Conservation (phyloP, 176 grass and related monocot species). For the Neostapfia colusana region DNA sequence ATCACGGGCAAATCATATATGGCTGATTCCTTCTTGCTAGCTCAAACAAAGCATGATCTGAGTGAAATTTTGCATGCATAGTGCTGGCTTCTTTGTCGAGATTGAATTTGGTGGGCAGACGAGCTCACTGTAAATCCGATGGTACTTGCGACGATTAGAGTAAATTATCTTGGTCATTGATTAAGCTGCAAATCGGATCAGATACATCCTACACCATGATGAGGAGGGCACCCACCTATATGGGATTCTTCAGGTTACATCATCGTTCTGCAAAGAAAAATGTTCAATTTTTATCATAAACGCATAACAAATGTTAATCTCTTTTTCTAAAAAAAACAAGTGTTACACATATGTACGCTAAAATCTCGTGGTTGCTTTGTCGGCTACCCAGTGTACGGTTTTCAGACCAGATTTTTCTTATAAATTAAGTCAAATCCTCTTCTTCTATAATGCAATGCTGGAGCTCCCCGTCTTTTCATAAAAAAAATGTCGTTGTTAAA, state of each 20-base stretch:
- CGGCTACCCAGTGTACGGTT: no score
- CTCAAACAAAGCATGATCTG: neutral
- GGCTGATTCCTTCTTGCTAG: neutral
- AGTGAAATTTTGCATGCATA: neutral
- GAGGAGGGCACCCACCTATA: neutral
- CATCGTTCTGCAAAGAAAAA: neutral
- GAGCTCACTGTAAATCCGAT: no score
- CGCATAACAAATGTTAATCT: neutral
- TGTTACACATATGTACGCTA: no score
- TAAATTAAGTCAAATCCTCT: no score
- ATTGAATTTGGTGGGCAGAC: neutral
- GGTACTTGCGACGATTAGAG: no score
- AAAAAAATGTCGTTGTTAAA: neutral
- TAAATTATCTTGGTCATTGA: neutral
- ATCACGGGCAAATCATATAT: neutral
- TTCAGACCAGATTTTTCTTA: no score
- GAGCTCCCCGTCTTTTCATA: no score
- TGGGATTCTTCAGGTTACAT: neutral
- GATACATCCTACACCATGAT: slow-evolving; percentile 19
- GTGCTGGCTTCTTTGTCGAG: slow-evolving; percentile 23
- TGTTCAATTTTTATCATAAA: neutral
- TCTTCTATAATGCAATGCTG: no score
- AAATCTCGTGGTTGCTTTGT: neutral
- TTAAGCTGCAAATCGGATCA: neutral
- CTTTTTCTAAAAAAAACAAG: no score